Base-by-base conservation (phyloP, 768 basidiomycete species). In the Multifurca ochricompacta region DNA sequence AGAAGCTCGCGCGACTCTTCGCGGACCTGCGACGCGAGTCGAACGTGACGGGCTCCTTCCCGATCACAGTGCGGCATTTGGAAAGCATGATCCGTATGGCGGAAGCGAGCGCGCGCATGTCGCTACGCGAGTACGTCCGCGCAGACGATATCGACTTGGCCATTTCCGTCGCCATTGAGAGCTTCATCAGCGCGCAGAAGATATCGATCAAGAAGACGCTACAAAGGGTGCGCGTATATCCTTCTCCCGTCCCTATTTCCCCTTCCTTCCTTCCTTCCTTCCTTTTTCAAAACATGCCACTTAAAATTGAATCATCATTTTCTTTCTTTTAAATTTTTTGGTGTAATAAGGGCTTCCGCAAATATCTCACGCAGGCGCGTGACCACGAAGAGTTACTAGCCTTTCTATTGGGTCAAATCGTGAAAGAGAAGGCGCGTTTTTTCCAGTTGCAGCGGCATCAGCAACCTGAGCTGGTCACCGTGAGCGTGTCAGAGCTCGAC, bases 41-140 rank as follows among this genome's bases (percentile, higher is more conserved):
- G 4, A 75, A 92, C 63, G 92, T 92, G 18, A 99, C 96, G 2
- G 95, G 95, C n/a, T 97, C 95, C 19, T 96, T 91, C 71, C 96
- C 96, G 2, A 96, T 99, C 67, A 99, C 96, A 8, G 87, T 98
- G 45, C 90, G 96, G 53, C 96, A 98, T 66, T 71, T 99, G 54
- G 96, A 99, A 72, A 95, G 92, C 67, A 96, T 96, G 90, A 98
- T 99, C 70, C 86, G 96, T 36, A 98, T 98, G 95, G 81, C 91
- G 3, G 96, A 99, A 70, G 95, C 96, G 13, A 92, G 89, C 65
- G 96, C 96, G 21, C 96, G 95, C 76, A 98, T 99, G 96, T 84
- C 94, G 45, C 73, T 99, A 58, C 79, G 96, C 49, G 95, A 98
- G 70, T 97, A 91, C 65, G 96, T 98, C 30, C 81, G 96, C 42